Evolutionary conservation across 2,329 filamentous ascomycete species (phyloP).

Genomic region (Colletotrichum sidae): DNA sequence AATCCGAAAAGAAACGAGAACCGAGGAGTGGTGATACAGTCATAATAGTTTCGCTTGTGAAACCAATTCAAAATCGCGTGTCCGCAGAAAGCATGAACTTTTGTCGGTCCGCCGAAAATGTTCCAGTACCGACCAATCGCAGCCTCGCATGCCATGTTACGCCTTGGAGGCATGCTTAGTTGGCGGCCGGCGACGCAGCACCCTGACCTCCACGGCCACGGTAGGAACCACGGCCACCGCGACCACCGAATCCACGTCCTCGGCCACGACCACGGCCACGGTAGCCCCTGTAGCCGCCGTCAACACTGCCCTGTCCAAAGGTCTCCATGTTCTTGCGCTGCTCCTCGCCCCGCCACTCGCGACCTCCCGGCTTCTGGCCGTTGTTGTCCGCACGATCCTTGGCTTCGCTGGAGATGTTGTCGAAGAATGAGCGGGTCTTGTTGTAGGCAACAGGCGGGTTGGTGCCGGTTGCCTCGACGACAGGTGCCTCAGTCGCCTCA

Average conservation of each 20-base stretch:
- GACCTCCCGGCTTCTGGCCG: conserved; percentile 77
- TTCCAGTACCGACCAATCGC: too few species aligned
- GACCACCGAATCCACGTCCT: conserved; percentile 62
- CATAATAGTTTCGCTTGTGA: conserved; percentile 25
- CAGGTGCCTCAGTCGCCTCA: conserved; percentile 48
- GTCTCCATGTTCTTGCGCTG: conserved; percentile 97
- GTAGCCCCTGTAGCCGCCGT: conserved; percentile 80
- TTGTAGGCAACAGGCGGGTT: conserved; percentile 74
- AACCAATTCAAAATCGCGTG: conserved; percentile 19
- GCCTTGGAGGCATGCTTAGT: conserved; percentile 15
- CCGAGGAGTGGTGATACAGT: conserved; percentile 35
- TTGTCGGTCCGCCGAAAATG: neutral
- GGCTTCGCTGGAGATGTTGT: conserved; percentile 95
- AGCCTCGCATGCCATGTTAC: too few species aligned
- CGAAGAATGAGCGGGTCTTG: conserved; percentile 92
- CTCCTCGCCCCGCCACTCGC: conserved; percentile 92
- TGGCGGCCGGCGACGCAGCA: conserved; percentile 16
- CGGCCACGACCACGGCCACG: conserved; percentile 83
- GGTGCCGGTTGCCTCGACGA: conserved; percentile 40
- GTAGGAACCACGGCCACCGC: conserved; percentile 47
- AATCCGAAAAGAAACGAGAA: conserved; percentile 35
- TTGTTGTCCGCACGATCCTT: conserved; percentile 85
- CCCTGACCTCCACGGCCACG: conserved; percentile 47
- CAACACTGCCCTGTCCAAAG: conserved; percentile 95
- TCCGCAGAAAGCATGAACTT: conserved; percentile 16